Conservation (phyloP, 441 rosid genomes). For the Jatropha multifida region DNA sequence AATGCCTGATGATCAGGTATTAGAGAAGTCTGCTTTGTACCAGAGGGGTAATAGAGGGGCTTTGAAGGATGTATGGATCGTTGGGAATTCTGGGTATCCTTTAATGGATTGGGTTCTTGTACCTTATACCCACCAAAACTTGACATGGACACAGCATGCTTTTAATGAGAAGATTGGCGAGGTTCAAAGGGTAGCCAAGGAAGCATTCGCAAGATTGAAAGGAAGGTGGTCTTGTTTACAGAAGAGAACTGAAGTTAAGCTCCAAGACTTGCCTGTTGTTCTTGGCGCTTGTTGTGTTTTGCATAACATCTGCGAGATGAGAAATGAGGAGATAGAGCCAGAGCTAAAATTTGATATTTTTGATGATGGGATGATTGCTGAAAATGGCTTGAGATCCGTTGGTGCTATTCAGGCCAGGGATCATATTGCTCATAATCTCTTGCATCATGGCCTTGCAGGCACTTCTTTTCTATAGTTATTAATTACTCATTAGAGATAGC, state of each 20-base stretch:
- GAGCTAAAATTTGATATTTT: constrained; percentile 51
- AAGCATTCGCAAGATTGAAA: constrained; percentile 61
- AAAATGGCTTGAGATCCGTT: constrained; percentile 48
- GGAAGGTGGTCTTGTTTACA: constrained; percentile 80
- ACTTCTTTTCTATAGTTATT: constrained; percentile 16
- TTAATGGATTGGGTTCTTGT: constrained; percentile 74
- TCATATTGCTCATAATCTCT: constrained; percentile 68
- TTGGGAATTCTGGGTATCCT: constrained; percentile 66
- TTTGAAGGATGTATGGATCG: constrained; percentile 68
- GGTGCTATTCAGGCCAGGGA: constrained; percentile 55
- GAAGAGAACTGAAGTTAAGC: constrained; percentile 77
- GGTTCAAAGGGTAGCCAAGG: constrained; percentile 43
- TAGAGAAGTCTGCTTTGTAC: constrained; percentile 64
- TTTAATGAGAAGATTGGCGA: constrained; percentile 62
- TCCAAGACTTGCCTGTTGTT: constrained; percentile 73
- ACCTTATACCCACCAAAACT: constrained; percentile 68
- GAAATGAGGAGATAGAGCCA: constrained; percentile 49
- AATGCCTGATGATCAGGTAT: constrained; percentile 65
- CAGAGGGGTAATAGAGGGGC: constrained; percentile 62
- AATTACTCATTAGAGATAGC: too few species aligned
- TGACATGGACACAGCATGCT: constrained; percentile 82
- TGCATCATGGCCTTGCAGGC: constrained; percentile 73
- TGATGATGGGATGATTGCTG: constrained; percentile 67
- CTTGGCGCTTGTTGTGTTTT: constrained; percentile 86
- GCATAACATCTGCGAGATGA: constrained; percentile 80